These are phyloP conservation scores for Spinacia oleracea DNA, from an alignment of 179 eudicot species.

Conservation along the genomic window DNA sequence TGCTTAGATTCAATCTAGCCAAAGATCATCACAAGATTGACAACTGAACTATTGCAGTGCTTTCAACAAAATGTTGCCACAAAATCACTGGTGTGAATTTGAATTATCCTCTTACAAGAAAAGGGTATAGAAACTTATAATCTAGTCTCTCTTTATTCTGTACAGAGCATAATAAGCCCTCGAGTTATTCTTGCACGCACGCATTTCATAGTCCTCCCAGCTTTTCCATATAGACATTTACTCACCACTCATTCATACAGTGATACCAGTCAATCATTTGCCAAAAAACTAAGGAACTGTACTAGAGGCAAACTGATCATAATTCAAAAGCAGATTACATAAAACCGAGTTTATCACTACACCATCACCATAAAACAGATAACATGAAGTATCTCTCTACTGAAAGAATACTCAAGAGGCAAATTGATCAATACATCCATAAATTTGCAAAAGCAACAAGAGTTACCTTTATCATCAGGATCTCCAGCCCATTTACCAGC, in stretches of 20 bases:
- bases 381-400: not conserved
- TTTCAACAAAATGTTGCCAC: no score
- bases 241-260: not conserved
- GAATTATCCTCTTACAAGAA: no score
- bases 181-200: not conserved
- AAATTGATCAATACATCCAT: not conserved
- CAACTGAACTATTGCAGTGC: not conserved
- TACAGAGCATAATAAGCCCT: no score
- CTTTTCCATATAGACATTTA: not conserved
- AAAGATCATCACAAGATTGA: not conserved
- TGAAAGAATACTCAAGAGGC: not conserved
- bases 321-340: not conserved
- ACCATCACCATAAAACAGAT: not conserved
- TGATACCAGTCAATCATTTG: no score
- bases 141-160: no score
- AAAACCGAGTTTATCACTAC: not conserved
- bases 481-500: constrained; percentile 87
- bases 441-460: not conserved
- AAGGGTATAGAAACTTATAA: no score
- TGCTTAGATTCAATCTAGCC: not conserved
- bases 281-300: not conserved
- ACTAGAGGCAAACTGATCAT: not conserved
- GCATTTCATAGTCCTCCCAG: not conserved
- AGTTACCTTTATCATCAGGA: constrained; percentile 82
- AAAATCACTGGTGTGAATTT: no score